Evolutionary conservation across 805 yeast species (phyloP).

Genomic region (Ogataea trehaloabstinens): DNA sequence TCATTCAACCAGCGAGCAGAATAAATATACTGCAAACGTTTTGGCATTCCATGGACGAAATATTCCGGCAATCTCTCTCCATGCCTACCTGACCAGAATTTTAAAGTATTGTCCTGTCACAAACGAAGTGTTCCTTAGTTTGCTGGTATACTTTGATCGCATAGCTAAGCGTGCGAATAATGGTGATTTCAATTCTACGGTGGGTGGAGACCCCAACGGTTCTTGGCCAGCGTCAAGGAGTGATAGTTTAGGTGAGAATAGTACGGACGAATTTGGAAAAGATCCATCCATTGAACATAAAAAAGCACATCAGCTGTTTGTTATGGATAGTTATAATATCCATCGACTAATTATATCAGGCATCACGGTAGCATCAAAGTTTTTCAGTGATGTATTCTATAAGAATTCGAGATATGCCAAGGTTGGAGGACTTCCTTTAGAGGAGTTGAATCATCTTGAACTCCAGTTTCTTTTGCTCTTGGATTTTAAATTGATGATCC

Average conservation of each 20-base stretch:
- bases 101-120: conserved; percentile 98
- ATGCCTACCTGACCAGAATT: conserved; percentile 85
- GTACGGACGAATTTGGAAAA: conserved; percentile 15
- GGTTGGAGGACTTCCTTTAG: conserved; percentile 92
- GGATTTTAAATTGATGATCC: conserved; percentile 84
- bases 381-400: conserved; percentile 91
- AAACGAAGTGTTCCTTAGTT: conserved; percentile 87
- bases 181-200: conserved; percentile 32
- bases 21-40: conserved; percentile 62
- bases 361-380: conserved; percentile 91
- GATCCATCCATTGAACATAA: neutral
- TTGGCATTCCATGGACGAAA: conserved; percentile 94
- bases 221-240: conserved; percentile 5
- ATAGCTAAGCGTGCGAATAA: conserved; percentile 81
- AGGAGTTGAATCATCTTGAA: conserved; percentile 89
- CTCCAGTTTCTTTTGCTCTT: conserved; percentile 79
- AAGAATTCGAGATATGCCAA: conserved; percentile 93
- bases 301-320: conserved; percentile 63
- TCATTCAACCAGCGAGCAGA: conserved; percentile 25
- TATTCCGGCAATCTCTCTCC: conserved; percentile 90
- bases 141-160: conserved; percentile 91
- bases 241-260: conserved; percentile 21
- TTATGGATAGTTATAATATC: conserved; percentile 93
- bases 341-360: conserved; percentile 94
- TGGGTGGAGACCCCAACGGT: conserved; percentile 6